These are phyloP conservation scores for Clavispora carvajalis DNA, from an alignment of 805 yeast species.

Conservation along the genomic window DNA sequence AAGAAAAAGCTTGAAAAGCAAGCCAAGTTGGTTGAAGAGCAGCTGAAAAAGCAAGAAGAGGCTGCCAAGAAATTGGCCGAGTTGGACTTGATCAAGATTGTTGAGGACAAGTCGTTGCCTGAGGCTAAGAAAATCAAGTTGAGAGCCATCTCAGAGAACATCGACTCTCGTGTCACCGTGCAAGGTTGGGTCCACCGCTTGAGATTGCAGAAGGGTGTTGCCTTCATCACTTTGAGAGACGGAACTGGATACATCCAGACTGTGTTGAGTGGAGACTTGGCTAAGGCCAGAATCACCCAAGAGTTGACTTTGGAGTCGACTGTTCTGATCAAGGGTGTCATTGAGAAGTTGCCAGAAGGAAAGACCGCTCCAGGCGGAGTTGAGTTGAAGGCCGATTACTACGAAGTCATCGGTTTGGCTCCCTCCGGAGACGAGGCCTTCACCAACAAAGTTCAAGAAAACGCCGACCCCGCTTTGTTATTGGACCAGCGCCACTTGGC, in stretches of 20 bases:
- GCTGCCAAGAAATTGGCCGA: slow-evolving; percentile 73
- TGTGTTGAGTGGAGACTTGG: slow-evolving; percentile 85
- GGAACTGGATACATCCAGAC: slow-evolving; percentile 90
- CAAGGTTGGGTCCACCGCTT: slow-evolving; percentile 97
- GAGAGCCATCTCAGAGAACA: slow-evolving; percentile 42
- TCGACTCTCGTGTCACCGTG: slow-evolving; percentile 69
- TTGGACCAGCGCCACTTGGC: slow-evolving; percentile 94
- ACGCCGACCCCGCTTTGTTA: slow-evolving; percentile 86
- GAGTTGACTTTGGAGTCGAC: slow-evolving; percentile 88
- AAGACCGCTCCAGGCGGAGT: slow-evolving; percentile 97
- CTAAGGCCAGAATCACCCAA: slow-evolving; percentile 80
- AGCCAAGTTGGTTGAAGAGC: slow-evolving; percentile 54
- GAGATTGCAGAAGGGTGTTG: slow-evolving; percentile 87
- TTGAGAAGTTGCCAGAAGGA: slow-evolving; percentile 87
- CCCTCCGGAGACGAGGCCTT: slow-evolving; percentile 95
- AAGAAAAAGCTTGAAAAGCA: slow-evolving; percentile 75
- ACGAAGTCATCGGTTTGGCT: slow-evolving; percentile 84
- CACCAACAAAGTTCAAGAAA: slow-evolving; percentile 90
- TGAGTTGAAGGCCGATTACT: slow-evolving; percentile 87
- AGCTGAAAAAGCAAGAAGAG: slow-evolving; percentile 51
- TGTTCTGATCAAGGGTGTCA: slow-evolving; percentile 70
- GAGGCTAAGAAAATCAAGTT: slow-evolving; percentile 65
- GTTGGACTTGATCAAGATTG: slow-evolving; percentile 63
- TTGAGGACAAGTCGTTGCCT: slow-evolving; percentile 71
- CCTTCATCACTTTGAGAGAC: slow-evolving; percentile 88